These are phyloP conservation scores for Tetragonia tetragonoides DNA, from an alignment of 148 eudicot species.

Conservation along the genomic window DNA sequence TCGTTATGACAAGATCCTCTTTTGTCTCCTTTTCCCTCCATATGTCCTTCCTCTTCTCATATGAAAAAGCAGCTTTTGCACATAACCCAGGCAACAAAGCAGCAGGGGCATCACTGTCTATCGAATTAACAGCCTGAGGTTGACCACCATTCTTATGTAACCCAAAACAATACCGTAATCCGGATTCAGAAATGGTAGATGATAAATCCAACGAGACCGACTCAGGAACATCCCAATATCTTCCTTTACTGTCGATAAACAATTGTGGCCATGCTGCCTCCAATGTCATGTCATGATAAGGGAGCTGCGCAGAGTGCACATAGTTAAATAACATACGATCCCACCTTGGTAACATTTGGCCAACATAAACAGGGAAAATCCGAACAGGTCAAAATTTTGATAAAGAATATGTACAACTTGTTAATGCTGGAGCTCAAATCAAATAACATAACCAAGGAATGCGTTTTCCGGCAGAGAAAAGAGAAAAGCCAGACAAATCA, in stretches of 20 bases:
- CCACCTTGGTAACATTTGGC: not conserved
- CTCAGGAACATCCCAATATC: slow-evolving; percentile 85
- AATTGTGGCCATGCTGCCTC: slow-evolving; percentile 92
- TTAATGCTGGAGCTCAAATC: not conserved
- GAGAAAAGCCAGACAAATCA: not conserved
- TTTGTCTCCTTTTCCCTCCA: slow-evolving; percentile 75
- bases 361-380: slow-evolving; percentile 2
- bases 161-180: slow-evolving; percentile 73
- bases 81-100: slow-evolving; percentile 67
- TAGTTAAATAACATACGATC: not conserved
- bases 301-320: slow-evolving; percentile 48
- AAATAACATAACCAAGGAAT: not conserved
- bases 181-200: slow-evolving; percentile 64
- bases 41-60: slow-evolving; percentile 65
- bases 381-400: not conserved
- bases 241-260: slow-evolving; percentile 64
- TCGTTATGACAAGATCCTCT: slow-evolving; percentile 48
- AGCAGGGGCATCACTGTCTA: slow-evolving; percentile 47
- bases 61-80: slow-evolving; percentile 79
- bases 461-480: not conserved
- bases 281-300: slow-evolving; percentile 62
- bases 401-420: not conserved
- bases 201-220: slow-evolving; percentile 70
- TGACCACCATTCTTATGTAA: slow-evolving; percentile 67
- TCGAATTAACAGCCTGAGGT: slow-evolving; percentile 46